A percentile compares a stretch with the other conserved stretches of the same genome.
Conservation (phyloP, 176 grass and related monocot genomes). For the Carex cristatella region DNA sequence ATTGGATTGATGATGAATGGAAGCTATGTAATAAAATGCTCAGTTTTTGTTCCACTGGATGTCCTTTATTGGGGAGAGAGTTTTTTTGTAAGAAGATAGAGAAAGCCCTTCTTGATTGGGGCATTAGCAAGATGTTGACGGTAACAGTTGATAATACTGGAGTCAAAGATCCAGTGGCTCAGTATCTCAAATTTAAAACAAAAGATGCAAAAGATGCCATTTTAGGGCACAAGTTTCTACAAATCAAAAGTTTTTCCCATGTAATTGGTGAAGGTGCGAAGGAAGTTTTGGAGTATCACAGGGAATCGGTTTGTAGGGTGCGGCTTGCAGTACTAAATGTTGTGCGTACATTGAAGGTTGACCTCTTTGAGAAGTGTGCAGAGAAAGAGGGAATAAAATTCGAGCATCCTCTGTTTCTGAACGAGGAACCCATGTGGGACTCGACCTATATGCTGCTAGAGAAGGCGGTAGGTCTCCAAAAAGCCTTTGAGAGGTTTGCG, state of each 20-base stretch:
- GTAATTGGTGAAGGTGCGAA: background rate
- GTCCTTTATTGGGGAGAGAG: background rate
- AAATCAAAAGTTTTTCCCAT: background rate
- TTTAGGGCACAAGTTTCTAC: background rate
- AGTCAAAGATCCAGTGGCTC: background rate
- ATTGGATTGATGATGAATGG: background rate
- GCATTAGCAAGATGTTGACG: background rate
- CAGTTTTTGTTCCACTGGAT: background rate
- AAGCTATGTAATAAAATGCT: constrained; percentile 1
- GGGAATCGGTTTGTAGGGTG: background rate
- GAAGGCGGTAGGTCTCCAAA: background rate
- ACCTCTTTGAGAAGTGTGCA: background rate
- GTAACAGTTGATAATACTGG: background rate
- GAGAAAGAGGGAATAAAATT: background rate
- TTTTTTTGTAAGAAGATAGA: background rate
- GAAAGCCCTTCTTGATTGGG: constrained; percentile 13
- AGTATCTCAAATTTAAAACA: background rate
- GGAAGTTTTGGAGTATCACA: background rate
- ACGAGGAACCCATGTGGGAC: background rate
- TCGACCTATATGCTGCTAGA: background rate
- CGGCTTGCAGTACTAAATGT: background rate
- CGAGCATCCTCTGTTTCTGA: background rate
- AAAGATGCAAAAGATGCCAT: background rate
- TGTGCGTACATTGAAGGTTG: background rate
- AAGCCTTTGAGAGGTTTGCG: background rate